Evolutionary conservation across 805 yeast species (phyloP).

Genomic region (Phaffomyces antillensis): DNA sequence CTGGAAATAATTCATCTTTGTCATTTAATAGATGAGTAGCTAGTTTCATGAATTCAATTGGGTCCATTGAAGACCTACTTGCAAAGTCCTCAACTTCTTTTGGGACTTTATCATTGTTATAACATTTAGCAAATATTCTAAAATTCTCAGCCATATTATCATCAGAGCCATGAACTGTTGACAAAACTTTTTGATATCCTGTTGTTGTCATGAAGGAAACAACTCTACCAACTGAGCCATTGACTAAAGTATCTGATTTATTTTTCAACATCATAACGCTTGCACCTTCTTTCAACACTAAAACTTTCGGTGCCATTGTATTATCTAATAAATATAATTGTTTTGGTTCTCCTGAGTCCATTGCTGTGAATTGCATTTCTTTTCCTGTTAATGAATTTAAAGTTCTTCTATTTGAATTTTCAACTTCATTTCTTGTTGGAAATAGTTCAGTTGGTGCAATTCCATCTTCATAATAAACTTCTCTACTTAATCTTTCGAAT

Average conservation of each 20-base stretch:
- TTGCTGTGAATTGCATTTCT: slow-evolving; percentile 35
- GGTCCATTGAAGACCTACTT: slow-evolving; percentile 8
- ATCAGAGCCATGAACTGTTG: slow-evolving; percentile 2
- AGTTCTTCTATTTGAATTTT: slow-evolving; percentile 55
- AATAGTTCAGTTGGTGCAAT: slow-evolving; percentile 84
- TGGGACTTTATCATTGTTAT: neutral
- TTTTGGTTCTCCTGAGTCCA: slow-evolving; percentile 30
- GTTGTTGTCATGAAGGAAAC: slow-evolving; percentile 28
- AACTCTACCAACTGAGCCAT: slow-evolving; percentile 85
- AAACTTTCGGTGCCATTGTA: slow-evolving; percentile 61
- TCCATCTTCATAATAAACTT: slow-evolving; percentile 58
- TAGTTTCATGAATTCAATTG: slow-evolving; percentile 12
- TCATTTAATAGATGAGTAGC: slow-evolving; percentile 16
- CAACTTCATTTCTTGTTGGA: slow-evolving; percentile 84
- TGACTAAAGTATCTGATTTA: slow-evolving; percentile 67
- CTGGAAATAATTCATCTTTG: slow-evolving; percentile 22
- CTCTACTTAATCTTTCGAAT: slow-evolving; percentile 51
- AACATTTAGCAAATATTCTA: neutral
- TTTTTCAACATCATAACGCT: slow-evolving; percentile 94
- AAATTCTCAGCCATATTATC: neutral
- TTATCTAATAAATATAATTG: slow-evolving; percentile 36
- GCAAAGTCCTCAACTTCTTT: slow-evolving; percentile 13
- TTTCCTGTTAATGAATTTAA: slow-evolving; percentile 44
- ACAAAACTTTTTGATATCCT: slow-evolving; percentile 12
- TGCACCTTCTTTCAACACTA: slow-evolving; percentile 73